Conservation (phyloP, 495 filamentous ascomycete genomes). For the Xylaria nigripes region DNA sequence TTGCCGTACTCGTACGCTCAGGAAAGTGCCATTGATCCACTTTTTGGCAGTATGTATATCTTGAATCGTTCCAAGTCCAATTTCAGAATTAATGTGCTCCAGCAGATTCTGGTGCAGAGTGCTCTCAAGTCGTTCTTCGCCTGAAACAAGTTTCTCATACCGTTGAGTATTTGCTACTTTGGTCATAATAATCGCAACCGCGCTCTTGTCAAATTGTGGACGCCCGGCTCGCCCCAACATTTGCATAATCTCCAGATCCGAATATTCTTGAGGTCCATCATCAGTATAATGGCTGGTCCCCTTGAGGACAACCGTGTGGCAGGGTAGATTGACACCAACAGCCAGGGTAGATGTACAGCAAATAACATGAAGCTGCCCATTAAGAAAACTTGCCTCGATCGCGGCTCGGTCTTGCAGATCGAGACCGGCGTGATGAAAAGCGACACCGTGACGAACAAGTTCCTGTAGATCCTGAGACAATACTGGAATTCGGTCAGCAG, state of each 20-base stretch:
- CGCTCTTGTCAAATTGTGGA: conserved; percentile 85
- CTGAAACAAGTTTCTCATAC: conserved; percentile 79
- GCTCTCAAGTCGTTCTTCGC: conserved; percentile 79
- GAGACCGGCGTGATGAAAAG: conserved; percentile 90
- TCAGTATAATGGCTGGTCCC: conserved; percentile 70
- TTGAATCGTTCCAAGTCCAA: conserved; percentile 72
- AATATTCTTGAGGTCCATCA: conserved; percentile 61
- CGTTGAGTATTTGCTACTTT: conserved; percentile 54
- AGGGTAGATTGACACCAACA: conserved; percentile 88
- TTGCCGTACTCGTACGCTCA: conserved; percentile 71
- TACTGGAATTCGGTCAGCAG: conserved; percentile 47
- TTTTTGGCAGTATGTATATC: conserved; percentile 61
- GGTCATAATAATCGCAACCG: conserved; percentile 82
- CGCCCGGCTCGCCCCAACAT: conserved; percentile 93
- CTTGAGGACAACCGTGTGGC: conserved; percentile 88
- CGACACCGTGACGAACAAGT: conserved; percentile 62
- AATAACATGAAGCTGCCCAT: conserved; percentile 74
- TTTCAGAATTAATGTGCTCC: conserved; percentile 91
- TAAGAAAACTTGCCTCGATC: conserved; percentile 65
- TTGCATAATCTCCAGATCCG: conserved; percentile 93
- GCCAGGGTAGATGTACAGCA: conserved; percentile 94
- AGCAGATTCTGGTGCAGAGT: conserved; percentile 79
- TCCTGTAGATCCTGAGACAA: conserved; percentile 55
- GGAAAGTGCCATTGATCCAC: conserved; percentile 84
- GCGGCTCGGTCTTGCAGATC: conserved; percentile 58